These are phyloP conservation scores for Sporisorium exsertum DNA, from an alignment of 1,284 basidiomycete species.

Conservation along the genomic window DNA sequence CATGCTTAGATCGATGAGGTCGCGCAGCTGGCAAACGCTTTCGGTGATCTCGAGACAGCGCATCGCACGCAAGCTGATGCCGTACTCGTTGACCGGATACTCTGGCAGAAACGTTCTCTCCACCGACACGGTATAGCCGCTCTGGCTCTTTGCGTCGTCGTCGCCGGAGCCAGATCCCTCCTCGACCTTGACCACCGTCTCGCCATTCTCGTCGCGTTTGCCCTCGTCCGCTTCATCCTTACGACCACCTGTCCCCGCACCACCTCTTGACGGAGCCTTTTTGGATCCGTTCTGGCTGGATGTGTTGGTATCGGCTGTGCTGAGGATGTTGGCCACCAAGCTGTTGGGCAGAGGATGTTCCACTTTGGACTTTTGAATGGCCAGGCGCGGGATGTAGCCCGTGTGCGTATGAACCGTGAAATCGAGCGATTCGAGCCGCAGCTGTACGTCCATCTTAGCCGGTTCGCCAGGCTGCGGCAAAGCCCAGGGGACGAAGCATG, in stretches of 20 bases:
- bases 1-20: slow-evolving; percentile 56
- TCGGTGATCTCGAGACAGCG: slow-evolving; percentile 64
- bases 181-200: slow-evolving; percentile 25
- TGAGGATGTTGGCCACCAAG: slow-evolving; percentile 37
- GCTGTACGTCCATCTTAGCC: slow-evolving; percentile 33
- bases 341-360: slow-evolving; percentile 44
- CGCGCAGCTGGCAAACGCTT: slow-evolving; percentile 58
- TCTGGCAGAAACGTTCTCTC: slow-evolving; percentile 55
- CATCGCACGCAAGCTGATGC: slow-evolving; percentile 61
- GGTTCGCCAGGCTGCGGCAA: slow-evolving; percentile 17
- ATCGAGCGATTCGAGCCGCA: slow-evolving; percentile 57
- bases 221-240: slow-evolving; percentile 34
- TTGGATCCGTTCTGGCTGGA: slow-evolving; percentile 15
- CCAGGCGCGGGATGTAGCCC: slow-evolving; percentile 45
- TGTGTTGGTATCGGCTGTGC: slow-evolving; percentile 17
- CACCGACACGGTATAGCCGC: slow-evolving; percentile 41
- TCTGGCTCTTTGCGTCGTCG: slow-evolving; percentile 35
- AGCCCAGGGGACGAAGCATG: slow-evolving; percentile 44
- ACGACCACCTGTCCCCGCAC: slow-evolving; percentile 7
- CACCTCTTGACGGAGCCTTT: slow-evolving; percentile 23
- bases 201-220: slow-evolving; percentile 39
- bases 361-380: slow-evolving; percentile 50
- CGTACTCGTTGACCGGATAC: slow-evolving; percentile 63
- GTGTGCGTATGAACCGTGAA: slow-evolving; percentile 49
- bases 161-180: slow-evolving; percentile 21